Evolutionary conservation across 1,139 yeast species (phyloP), one percentile per base, ranked within the genome.

Genomic region (Yamadazyma blattariae): DNA sequence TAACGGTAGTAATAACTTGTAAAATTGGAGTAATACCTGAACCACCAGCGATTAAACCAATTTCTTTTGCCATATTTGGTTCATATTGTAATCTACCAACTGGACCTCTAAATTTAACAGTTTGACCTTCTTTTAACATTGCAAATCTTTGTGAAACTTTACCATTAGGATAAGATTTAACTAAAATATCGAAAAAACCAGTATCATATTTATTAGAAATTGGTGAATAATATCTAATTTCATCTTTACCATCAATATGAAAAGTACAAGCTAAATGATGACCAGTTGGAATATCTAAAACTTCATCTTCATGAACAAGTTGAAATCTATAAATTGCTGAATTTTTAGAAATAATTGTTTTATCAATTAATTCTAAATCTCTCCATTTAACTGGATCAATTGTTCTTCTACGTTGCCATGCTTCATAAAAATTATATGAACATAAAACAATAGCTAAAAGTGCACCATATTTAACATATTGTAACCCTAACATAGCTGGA

Each of bases 1-100:
- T 76, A 36, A 79, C 77, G 30, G 74, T 64, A 26, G 81, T 76
- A 36, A 77, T 63, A 11, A 84, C 82, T 54, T 84, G 89, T 42
- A 84, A 67, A 50, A 82, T 78, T 17, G 94, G 92, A 11, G 94
- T 83, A 40, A 84, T 81, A 36, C 92, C 92, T 0, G 89, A 77
- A 12, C 92, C 92, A 47, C 90, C 92, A n/a, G 90, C 90, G 46
- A 84, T 69, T 63, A 84, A 70, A 11, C 79, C 81, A 42, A 84
- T 68, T 40, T 77, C 74, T 40, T 72, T 72, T 29, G 79, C 79
- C 67, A 77, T 72, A 52, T 82, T 82, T 17, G 79, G 57, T 24
- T 57, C 54, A 55, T 84, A 83, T 38, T 72, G 61, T 57, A 84
- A 76, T 53, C 81, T 71, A 10, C 94, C 94, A 35, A 83, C 83